Percentiles rank a stretch among this genome's conserved stretches.
phyloP scores from a whole-genome alignment of 2,329 filamentous ascomycete genomes.

The Epichloe festucae region DNA sequence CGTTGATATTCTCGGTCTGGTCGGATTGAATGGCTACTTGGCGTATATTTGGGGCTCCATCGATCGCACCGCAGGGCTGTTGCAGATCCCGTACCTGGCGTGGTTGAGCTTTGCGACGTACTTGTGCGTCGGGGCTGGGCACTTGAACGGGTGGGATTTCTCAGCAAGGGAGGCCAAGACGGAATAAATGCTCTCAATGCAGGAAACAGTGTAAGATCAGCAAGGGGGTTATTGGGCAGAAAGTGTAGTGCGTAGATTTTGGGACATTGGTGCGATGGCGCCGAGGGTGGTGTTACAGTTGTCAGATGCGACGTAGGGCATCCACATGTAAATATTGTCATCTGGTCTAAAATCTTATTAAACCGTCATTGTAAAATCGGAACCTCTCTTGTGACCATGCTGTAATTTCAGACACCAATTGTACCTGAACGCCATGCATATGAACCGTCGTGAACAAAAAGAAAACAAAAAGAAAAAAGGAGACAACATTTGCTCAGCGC shows the following conservation, averaged over 20 bases:
- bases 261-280: not conserved
- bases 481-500: no score
- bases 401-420: not conserved
- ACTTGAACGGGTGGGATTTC: constrained; percentile 57
- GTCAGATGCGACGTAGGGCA: not conserved
- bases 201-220: no score
- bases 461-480: constrained; percentile 4
- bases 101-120: constrained; percentile 88
- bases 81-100: constrained; percentile 66
- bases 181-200: not conserved
- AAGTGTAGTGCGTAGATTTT: no score
- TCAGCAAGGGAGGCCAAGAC: constrained; percentile 17
- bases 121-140: constrained; percentile 55
- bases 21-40: constrained; percentile 60
- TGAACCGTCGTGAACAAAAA: constrained; percentile 4
- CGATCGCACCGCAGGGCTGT: constrained; percentile 59
- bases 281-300: not conserved
- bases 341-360: not conserved
- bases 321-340: not conserved
- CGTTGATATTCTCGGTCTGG: constrained; percentile 59
- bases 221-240: no score
- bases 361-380: not conserved
- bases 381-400: not conserved
- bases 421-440: constrained; percentile 5
- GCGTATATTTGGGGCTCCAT: constrained; percentile 64